Evolutionary conservation across 2,329 filamentous ascomycete species (phyloP).

Genomic region (Cytospora mali): DNA sequence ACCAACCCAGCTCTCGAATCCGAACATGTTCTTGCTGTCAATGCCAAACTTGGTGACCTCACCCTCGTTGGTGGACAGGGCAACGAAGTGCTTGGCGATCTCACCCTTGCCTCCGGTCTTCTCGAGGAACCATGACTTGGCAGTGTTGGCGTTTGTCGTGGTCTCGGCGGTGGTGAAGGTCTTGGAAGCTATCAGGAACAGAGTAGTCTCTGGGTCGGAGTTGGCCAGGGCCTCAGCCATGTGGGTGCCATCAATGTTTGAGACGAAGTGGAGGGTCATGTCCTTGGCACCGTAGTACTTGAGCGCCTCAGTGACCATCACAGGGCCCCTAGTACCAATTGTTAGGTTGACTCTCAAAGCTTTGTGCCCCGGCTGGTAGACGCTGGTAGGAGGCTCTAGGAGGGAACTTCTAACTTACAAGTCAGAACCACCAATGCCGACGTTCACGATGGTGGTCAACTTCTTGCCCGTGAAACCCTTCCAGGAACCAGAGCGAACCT

Average conservation of each 20-base stretch:
- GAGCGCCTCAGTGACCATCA: slow-evolving; percentile 98
- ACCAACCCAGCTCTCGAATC: slow-evolving; percentile 98
- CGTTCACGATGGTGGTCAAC: slow-evolving; percentile 94
- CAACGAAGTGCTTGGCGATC: slow-evolving; percentile 98
- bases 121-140: slow-evolving; percentile 95
- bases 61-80: slow-evolving; percentile 90
- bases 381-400: background rate
- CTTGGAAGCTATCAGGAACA: slow-evolving; percentile 98
- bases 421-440: slow-evolving; percentile 97
- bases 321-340: slow-evolving; percentile 70
- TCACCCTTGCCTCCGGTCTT: slow-evolving; percentile 74
- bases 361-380: background rate
- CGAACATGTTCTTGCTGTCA: slow-evolving; percentile 99
- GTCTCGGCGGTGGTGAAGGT: slow-evolving; percentile 99
- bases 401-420: slow-evolving; percentile 68
- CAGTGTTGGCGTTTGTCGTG: slow-evolving; percentile 93
- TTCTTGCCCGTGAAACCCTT: slow-evolving; percentile 97
- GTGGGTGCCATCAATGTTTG: slow-evolving; percentile 99
- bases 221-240: slow-evolving; percentile 87
- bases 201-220: slow-evolving; percentile 95
- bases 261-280: slow-evolving; percentile 95
- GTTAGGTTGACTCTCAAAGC: slow-evolving; percentile 35
- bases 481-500: slow-evolving; percentile 93
- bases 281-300: slow-evolving; percentile 89
- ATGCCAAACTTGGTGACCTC: slow-evolving; percentile 99